Conservation (phyloP, 441 rosid species). For the Populus hybrid region DNA sequence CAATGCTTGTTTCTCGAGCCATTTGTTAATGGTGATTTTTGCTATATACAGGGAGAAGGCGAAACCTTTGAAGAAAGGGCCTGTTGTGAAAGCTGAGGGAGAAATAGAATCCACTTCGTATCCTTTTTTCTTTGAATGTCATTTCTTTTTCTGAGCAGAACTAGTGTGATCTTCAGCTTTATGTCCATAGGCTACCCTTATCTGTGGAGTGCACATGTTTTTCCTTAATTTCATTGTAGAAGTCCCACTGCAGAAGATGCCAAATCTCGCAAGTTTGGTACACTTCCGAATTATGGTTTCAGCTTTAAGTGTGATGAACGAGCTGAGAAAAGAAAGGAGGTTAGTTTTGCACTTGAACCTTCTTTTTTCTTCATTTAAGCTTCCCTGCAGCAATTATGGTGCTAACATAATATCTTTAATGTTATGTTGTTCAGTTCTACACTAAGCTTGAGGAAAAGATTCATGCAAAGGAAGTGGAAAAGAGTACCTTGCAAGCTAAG, state of each 20-base stretch:
- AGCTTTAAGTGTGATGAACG: slow-evolving; percentile 94
- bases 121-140: slow-evolving; percentile 35
- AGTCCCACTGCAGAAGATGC: slow-evolving; percentile 70
- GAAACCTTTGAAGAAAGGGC: slow-evolving; percentile 57
- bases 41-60: slow-evolving; percentile 59
- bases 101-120: slow-evolving; percentile 63
- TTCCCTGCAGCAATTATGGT: not conserved
- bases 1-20: slow-evolving; percentile 5
- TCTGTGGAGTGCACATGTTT: slow-evolving; percentile 15
- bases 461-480: slow-evolving; percentile 84
- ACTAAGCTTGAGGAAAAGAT: slow-evolving; percentile 93
- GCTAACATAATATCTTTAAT: slow-evolving; percentile 1
- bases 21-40: slow-evolving; percentile 30
- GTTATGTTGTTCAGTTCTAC: slow-evolving; percentile 59
- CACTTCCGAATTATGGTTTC: slow-evolving; percentile 95
- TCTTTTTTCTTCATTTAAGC: not conserved
- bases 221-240: slow-evolving; percentile 44
- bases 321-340: slow-evolving; percentile 99
- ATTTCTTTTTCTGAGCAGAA: slow-evolving; percentile 12
- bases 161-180: slow-evolving; percentile 4
- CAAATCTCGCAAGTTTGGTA: slow-evolving; percentile 58
- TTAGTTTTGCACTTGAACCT: slow-evolving; percentile 24
- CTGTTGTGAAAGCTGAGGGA: slow-evolving; percentile 51
- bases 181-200: slow-evolving; percentile 3
- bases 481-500: slow-evolving; percentile 71